Evolutionary conservation across 306 rosid species (phyloP), one percentile per base, ranked within the genome.

Genomic region (Rubus parviflorus): DNA sequence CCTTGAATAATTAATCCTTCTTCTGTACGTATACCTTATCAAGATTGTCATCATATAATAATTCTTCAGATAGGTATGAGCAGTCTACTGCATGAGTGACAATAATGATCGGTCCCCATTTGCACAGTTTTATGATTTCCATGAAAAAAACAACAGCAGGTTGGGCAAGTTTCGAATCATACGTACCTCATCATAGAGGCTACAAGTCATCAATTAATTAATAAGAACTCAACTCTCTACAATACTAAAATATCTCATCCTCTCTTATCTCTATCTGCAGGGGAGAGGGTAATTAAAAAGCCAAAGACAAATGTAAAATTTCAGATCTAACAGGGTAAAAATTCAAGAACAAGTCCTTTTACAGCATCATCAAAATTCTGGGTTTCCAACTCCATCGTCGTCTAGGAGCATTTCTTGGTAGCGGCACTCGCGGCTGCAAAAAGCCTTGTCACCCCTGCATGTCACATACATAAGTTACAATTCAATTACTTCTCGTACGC

Each of bases 391-490:
- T 54, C 42, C 42, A 40, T 63, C 98, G 65, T 92, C 98, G 65
- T 92, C 98, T 56, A 88, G 82, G 38, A 88, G 62, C 88, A 96
- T 96, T 87, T 96, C 99, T 79, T 85, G 76, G 87, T 84, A 53
- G 15, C 99, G 90, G 81, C 99, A 96, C 81, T 91, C 92, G 2
- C 54, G 70, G 77, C 98, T 91, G 83, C 99, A 96, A 75, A 92
- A 96, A 10, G 97, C 97, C 84, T 79, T 92, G 70, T 92, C 99
- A 19, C 99, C 99, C 79, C 99, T 96, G 84, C 83, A 87, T 58
- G 57, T 70, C 66, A 63, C 16, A 58, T 46, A 58, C 41, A 37
- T 38, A 56, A 15, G 16, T 35, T 61, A 68, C 70, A 54, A 37
- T 25, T 3, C 22, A 6, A 56, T 72, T 47, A 38, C 14, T 15